phyloP scores from a whole-genome alignment of 306 rosid genomes.

The Prunus armeniaca region DNA sequence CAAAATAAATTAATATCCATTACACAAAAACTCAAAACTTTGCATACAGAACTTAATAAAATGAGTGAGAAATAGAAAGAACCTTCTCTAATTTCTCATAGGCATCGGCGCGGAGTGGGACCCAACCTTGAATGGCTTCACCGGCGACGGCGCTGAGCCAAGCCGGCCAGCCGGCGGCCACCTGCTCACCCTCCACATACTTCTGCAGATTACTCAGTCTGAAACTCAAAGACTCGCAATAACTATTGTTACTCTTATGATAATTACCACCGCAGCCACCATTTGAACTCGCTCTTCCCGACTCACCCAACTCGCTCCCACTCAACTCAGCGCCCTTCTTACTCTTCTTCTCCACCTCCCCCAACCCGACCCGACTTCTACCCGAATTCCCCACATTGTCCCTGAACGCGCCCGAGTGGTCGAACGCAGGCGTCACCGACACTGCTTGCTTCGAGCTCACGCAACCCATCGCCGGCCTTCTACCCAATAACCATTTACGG shows the following conservation, averaged over 20 bases:
- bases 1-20: background rate
- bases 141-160: conserved; percentile 96
- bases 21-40: background rate
- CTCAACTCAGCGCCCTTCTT: conserved; percentile 44
- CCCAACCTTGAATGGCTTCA: conserved; percentile 97
- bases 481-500: conserved; percentile 6
- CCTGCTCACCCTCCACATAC: conserved; percentile 86
- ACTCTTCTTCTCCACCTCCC: conserved; percentile 23
- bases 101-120: conserved; percentile 82
- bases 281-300: conserved; percentile 68
- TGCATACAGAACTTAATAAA: background rate
- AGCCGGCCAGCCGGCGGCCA: conserved; percentile 95
- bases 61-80: background rate
- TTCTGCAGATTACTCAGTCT: conserved; percentile 71
- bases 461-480: conserved; percentile 63
- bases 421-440: conserved; percentile 88
- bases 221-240: conserved; percentile 66
- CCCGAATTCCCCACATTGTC: conserved; percentile 51
- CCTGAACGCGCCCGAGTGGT: conserved; percentile 59
- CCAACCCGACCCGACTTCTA: conserved; percentile 33
- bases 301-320: conserved; percentile 74
- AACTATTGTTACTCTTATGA: background rate
- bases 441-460: conserved; percentile 85
- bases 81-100: conserved; percentile 94
- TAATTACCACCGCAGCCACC: conserved; percentile 19